These are phyloP conservation scores for Colletotrichum lini DNA, from an alignment of 2,329 filamentous ascomycete genomes.

Conservation along the genomic window DNA sequence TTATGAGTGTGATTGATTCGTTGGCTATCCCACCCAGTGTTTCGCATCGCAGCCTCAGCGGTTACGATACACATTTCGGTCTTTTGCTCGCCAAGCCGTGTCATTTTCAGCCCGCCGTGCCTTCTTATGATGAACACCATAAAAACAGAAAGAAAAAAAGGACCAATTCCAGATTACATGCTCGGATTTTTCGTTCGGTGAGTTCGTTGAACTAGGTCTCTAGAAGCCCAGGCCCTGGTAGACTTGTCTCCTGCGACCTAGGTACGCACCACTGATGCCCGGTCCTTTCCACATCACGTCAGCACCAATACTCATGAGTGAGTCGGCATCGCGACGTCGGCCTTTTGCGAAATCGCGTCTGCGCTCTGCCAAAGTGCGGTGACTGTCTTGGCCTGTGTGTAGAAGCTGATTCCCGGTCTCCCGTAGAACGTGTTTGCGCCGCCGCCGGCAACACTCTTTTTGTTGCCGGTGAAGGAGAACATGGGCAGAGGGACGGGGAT, in stretches of 20 bases:
- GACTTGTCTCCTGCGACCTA: background rate
- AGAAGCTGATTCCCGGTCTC: constrained; percentile 91
- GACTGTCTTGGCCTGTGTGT: constrained; percentile 98
- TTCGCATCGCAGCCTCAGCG: background rate
- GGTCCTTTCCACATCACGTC: background rate
- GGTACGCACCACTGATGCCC: background rate
- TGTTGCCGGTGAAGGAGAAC: constrained; percentile 83
- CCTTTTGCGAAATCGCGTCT: constrained; percentile 88
- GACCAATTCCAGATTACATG: constrained; percentile 7
- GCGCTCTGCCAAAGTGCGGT: constrained; percentile 90
- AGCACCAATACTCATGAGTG: constrained; percentile 49
- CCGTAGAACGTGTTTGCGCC: constrained; percentile 97
- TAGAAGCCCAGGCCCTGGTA: background rate
- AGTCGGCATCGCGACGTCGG: constrained; percentile 88
- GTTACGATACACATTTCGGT: constrained; percentile 7
- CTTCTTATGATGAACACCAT: background rate
- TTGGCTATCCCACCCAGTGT: background rate
- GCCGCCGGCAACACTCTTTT: constrained; percentile 93
- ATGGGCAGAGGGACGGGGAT: constrained; percentile 81
- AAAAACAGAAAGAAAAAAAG: background rate
- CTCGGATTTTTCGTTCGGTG: background rate
- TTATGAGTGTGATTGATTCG: background rate
- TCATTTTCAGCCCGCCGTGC: constrained; percentile 9
- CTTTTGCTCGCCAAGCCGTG: constrained; percentile 13
- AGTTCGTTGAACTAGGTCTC: background rate